These are phyloP conservation scores for Chaetothyriales sp. DNA, from an alignment of 2,329 filamentous ascomycete species.

Conservation along the genomic window DNA sequence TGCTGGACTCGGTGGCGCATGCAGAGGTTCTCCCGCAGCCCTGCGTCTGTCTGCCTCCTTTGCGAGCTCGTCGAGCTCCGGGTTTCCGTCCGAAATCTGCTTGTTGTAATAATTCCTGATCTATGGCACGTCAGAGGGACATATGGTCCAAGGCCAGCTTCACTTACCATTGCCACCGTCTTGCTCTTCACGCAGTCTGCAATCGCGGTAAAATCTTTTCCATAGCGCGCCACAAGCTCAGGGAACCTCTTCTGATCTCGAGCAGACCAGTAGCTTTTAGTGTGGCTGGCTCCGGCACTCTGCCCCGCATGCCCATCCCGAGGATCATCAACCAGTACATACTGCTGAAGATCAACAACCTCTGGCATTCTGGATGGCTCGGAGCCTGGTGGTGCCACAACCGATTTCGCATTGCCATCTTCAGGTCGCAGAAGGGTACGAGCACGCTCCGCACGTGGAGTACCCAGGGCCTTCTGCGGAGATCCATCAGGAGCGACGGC, in stretches of 20 bases:
- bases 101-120: constrained; percentile 39
- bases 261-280: constrained; percentile 41
- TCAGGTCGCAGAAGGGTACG: constrained; percentile 12
- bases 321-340: constrained; percentile 5
- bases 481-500: constrained; percentile 8
- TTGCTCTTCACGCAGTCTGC: constrained; percentile 39
- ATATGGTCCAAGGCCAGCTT: not conserved
- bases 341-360: constrained; percentile 3
- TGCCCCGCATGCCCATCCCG: constrained; percentile 1
- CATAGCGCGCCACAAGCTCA: constrained; percentile 33
- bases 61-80: constrained; percentile 31
- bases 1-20: constrained; percentile 30
- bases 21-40: constrained; percentile 30
- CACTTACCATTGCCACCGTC: constrained; percentile 37
- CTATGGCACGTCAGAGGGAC: constrained; percentile 18
- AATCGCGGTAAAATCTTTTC: constrained; percentile 36
- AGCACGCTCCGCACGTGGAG: constrained; percentile 6
- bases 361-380: constrained; percentile 1
- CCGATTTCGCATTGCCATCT: constrained; percentile 5
- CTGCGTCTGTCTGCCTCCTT: constrained; percentile 32
- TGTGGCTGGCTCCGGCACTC: constrained; percentile 20
- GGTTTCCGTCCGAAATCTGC: constrained; percentile 30
- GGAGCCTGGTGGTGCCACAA: constrained; percentile 1
- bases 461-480: constrained; percentile 5
- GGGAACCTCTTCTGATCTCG: constrained; percentile 36